Percentiles rank a stretch among this genome's conserved stretches.
phyloP scores from a whole-genome alignment of 2,329 filamentous ascomycete species.

The Botrytis sinoallii region DNA sequence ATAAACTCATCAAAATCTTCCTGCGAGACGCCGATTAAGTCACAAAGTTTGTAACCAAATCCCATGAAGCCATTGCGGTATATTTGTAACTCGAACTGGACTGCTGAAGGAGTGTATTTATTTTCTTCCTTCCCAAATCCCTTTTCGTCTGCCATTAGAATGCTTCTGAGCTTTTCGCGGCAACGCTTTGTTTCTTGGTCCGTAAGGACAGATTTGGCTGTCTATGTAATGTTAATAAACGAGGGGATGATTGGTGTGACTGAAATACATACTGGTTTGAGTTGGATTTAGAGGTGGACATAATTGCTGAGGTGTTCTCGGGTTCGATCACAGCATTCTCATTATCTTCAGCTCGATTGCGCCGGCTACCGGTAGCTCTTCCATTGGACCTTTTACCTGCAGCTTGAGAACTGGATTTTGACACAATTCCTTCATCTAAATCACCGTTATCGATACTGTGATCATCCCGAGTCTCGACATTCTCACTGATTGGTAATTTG shows the following conservation, averaged over 20 bases:
- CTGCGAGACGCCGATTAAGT: neutral
- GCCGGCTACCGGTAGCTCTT: neutral
- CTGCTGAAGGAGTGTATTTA: neutral
- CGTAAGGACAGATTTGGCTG: neutral
- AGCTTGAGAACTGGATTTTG: neutral
- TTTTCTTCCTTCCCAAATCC: neutral
- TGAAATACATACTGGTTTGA: neutral
- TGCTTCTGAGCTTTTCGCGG: neutral
- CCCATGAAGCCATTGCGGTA: neutral
- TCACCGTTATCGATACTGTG: neutral
- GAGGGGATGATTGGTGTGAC: neutral
- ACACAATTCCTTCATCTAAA: neutral
- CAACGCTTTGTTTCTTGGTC: neutral
- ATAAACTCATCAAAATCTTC: neutral
- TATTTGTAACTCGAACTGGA: neutral
- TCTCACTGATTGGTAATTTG: neutral
- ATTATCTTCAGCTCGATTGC: neutral
- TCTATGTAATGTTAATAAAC: neutral
- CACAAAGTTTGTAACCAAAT: neutral
- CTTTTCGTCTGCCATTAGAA: neutral
- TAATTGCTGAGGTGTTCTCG: neutral
- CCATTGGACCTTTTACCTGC: neutral
- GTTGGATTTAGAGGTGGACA: neutral
- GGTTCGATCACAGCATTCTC: neutral
- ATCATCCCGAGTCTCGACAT: neutral